These are phyloP conservation scores for Orbilia blumenaviensis DNA, from an alignment of 2,329 filamentous ascomycete species.

Conservation along the genomic window DNA sequence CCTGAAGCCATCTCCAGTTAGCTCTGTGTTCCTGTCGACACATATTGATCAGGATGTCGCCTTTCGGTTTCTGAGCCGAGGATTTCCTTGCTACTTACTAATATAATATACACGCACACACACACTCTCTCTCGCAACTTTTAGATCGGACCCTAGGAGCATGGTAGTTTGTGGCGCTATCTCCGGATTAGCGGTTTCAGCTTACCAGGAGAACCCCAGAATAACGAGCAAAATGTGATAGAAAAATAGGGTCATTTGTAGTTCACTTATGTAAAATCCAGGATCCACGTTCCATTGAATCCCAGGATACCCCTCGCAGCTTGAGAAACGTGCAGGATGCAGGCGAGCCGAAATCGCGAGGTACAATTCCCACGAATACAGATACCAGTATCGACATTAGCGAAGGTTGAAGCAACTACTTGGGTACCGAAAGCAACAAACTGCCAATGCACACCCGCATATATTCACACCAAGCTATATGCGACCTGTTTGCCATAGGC, in stretches of 20 bases:
- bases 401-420: not conserved
- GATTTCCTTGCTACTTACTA: too few species aligned
- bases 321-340: not conserved
- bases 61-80: not conserved
- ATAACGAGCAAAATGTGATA: not conserved
- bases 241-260: not conserved
- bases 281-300: too few species aligned
- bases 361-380: not conserved
- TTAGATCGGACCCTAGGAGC: too few species aligned
- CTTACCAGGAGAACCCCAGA: not conserved
- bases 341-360: not conserved
- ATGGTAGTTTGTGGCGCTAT: not conserved
- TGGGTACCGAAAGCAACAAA: not conserved
- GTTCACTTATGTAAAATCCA: not conserved
- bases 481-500: not conserved
- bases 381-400: too few species aligned
- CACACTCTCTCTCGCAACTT: not conserved
- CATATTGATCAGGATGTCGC: not conserved
- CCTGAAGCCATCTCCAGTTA: too few species aligned
- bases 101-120: not conserved
- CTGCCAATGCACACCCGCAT: not conserved
- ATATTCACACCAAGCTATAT: not conserved
- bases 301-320: not conserved
- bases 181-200: not conserved
- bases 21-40: too few species aligned